A percentile compares a stretch with the other conserved stretches of the same genome.
Evolutionary conservation across 768 basidiomycete genomes (phyloP).

Genomic region (Tylopilus sp.): DNA sequence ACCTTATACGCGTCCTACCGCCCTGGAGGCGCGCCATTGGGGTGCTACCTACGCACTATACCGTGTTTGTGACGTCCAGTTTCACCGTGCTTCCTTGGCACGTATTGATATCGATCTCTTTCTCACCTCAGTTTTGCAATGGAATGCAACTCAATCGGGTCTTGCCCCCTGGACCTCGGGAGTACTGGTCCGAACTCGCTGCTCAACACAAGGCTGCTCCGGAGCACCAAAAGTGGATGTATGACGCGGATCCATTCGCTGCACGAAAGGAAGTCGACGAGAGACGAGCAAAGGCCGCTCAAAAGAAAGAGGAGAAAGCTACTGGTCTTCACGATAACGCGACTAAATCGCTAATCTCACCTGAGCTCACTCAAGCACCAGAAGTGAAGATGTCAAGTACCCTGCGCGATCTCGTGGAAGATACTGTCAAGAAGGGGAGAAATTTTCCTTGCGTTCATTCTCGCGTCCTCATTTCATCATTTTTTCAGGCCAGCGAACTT

Average conservation of each 20-base stretch:
- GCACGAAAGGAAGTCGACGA: slow-evolving; percentile 65
- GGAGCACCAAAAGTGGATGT: slow-evolving; percentile 81
- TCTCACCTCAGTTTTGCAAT: slow-evolving; percentile 62
- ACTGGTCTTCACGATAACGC: slow-evolving; percentile 10
- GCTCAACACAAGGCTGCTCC: slow-evolving; percentile 64
- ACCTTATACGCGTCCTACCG: slow-evolving; percentile 59
- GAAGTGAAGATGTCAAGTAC: slow-evolving; percentile 83
- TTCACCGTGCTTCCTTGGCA: not conserved
- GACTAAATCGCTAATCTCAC: slow-evolving; percentile 21
- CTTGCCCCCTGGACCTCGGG: slow-evolving; percentile 79
- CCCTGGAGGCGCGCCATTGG: slow-evolving; percentile 86
- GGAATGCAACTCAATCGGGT: slow-evolving; percentile 67
- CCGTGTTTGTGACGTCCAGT: slow-evolving; percentile 55
- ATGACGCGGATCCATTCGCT: slow-evolving; percentile 80
- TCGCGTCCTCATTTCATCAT: not conserved
- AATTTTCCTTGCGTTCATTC: not conserved
- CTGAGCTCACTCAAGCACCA: slow-evolving; percentile 46
- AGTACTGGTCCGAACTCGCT: slow-evolving; percentile 82
- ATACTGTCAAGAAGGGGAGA: slow-evolving; percentile 69
- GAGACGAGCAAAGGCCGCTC: slow-evolving; percentile 55
- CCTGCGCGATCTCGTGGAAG: slow-evolving; percentile 79
- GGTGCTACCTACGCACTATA: slow-evolving; percentile 86
- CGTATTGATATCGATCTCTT: slow-evolving; percentile 9
- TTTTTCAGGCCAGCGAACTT: slow-evolving; percentile 46
- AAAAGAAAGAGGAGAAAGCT: slow-evolving; percentile 39